phyloP scores from a whole-genome alignment of 1,284 basidiomycete species.

The Trichosporon ovoides region DNA sequence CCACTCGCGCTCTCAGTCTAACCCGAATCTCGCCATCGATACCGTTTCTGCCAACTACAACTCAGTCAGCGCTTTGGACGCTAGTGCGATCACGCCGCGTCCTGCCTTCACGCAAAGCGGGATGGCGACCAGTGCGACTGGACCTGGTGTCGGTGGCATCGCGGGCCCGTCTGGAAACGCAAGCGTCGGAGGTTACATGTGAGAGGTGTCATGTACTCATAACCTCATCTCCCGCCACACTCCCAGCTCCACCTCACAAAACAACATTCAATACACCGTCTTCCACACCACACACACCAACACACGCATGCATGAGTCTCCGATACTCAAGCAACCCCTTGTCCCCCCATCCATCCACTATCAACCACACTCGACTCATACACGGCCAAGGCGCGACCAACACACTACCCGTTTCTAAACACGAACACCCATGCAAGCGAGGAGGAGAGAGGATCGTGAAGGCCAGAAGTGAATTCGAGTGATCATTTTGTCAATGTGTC shows the following conservation, averaged over 20 bases:
- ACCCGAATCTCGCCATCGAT: conserved; percentile 18
- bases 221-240: background rate
- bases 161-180: conserved; percentile 5
- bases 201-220: background rate
- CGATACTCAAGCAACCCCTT: background rate
- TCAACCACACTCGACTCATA: background rate
- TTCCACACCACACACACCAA: background rate
- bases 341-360: background rate
- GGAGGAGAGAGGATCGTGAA: background rate
- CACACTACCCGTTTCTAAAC: background rate
- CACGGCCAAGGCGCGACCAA: too few species aligned
- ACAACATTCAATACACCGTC: too few species aligned
- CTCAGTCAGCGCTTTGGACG: conserved; percentile 12
- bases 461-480: background rate
- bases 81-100: conserved; percentile 19
- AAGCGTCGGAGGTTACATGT: background rate
- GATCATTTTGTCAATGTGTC: too few species aligned
- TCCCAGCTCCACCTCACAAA: background rate
- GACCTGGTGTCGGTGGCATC: conserved; percentile 28
- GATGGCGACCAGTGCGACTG: conserved; percentile 10
- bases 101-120: conserved; percentile 18
- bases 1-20: conserved; percentile 2
- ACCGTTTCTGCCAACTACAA: conserved; percentile 16
- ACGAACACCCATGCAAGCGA: background rate
- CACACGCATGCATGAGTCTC: background rate